These are phyloP conservation scores for Hysterangium stoloniferum DNA, from an alignment of 768 basidiomycete species.

Conservation along the genomic window DNA sequence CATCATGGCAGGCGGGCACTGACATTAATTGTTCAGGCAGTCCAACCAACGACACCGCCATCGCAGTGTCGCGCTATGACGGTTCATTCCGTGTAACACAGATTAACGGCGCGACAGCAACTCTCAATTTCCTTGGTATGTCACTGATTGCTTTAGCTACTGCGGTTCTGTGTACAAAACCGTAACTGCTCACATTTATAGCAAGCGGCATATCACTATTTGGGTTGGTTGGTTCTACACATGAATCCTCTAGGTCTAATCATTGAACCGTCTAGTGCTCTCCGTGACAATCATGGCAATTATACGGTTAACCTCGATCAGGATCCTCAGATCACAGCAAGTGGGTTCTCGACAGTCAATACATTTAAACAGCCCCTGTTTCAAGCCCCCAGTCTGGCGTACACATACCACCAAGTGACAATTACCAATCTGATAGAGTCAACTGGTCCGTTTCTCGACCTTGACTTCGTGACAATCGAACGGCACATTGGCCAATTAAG, in stretches of 20 bases:
- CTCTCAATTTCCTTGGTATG: neutral
- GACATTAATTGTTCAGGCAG: neutral
- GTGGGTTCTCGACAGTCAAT: constrained; percentile 20
- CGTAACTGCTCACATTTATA: neutral
- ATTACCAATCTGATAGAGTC: constrained; percentile 22
- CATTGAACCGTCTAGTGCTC: constrained; percentile 30
- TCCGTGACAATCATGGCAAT: constrained; percentile 38
- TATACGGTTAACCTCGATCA: constrained; percentile 38
- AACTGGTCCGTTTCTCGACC: constrained; percentile 28
- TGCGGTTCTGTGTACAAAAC: neutral
- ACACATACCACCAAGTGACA: constrained; percentile 32
- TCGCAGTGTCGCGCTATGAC: neutral
- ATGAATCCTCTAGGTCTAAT: neutral
- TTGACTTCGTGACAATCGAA: constrained; percentile 39
- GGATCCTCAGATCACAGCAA: constrained; percentile 1
- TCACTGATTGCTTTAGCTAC: neutral
- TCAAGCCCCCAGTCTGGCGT: constrained; percentile 24
- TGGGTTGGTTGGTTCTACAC: neutral
- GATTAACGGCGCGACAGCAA: neutral
- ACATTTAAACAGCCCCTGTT: constrained; percentile 38
- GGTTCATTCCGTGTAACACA: neutral
- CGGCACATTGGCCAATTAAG: neutral
- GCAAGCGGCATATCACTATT: constrained; percentile 5
- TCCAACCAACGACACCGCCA: neutral
- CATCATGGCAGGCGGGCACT: neutral